Conservation (phyloP, 352 stramenopile genomes). For the Phytophthora multivora region DNA sequence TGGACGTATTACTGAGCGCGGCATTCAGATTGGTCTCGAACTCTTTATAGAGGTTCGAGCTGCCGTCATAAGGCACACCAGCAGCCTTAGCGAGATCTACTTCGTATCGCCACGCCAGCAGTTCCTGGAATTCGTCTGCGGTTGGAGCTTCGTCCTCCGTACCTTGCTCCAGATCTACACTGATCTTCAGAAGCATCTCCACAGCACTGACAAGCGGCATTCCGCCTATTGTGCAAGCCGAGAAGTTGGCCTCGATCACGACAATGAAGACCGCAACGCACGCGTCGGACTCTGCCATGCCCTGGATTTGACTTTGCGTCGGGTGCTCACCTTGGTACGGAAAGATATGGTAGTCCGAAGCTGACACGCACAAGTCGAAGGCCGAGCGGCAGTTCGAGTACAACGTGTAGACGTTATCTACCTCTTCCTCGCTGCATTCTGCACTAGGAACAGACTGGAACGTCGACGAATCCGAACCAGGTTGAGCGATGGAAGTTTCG, state of each 20-base stretch:
- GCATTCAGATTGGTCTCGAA: conserved; percentile 50
- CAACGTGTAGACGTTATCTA: conserved; percentile 53
- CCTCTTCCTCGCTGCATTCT: conserved; percentile 44
- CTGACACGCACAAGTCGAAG: conserved; percentile 59
- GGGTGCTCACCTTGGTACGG: conserved; percentile 55
- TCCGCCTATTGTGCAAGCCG: conserved; percentile 54
- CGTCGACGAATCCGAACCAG: conserved; percentile 45
- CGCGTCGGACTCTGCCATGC: conserved; percentile 51
- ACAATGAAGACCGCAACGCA: conserved; percentile 64
- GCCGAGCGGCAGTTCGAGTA: conserved; percentile 63
- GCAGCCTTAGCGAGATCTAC: conserved; percentile 52
- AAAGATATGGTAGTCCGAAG: conserved; percentile 68
- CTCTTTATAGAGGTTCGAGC: conserved; percentile 46
- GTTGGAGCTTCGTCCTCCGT: conserved; percentile 28
- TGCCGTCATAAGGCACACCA: conserved; percentile 43
- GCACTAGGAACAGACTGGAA: conserved; percentile 49
- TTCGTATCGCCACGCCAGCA: conserved; percentile 54
- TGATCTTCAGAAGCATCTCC: conserved; percentile 70
- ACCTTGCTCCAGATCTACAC: conserved; percentile 40
- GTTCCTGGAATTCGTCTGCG: conserved; percentile 36
- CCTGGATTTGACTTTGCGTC: conserved; percentile 49
- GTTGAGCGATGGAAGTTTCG: conserved; percentile 33
- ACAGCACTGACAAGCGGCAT: conserved; percentile 53
- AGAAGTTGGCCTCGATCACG: conserved; percentile 54
- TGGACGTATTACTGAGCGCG: conserved; percentile 28